A percentile compares a stretch with the other conserved stretches of the same genome.
Evolutionary conservation across 768 basidiomycete species (phyloP).

Genomic region (Trametes cubensis): DNA sequence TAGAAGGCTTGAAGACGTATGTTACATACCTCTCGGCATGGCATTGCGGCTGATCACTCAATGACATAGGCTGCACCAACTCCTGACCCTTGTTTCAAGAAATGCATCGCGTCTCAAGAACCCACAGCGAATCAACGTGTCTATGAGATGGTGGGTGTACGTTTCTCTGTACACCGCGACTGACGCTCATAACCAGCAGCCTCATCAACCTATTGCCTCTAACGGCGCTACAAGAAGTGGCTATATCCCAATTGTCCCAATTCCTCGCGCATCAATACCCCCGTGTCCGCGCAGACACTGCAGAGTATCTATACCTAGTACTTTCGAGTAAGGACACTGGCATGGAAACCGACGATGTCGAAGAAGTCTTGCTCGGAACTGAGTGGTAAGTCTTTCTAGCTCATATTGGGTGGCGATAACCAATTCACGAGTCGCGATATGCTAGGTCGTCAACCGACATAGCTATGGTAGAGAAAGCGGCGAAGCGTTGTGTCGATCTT

Average conservation of each 20-base stretch:
- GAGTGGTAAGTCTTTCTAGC: slow-evolving; percentile 62
- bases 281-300: slow-evolving; percentile 77
- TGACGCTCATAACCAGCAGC: slow-evolving; percentile 41
- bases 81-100: slow-evolving; percentile 60
- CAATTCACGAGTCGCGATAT: slow-evolving; percentile 16
- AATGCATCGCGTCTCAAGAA: slow-evolving; percentile 77
- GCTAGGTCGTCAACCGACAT: slow-evolving; percentile 56
- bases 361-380: slow-evolving; percentile 76
- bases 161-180: neutral
- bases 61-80: slow-evolving; percentile 48
- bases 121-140: slow-evolving; percentile 75
- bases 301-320: slow-evolving; percentile 80
- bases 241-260: slow-evolving; percentile 47
- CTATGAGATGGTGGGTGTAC: slow-evolving; percentile 77
- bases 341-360: slow-evolving; percentile 63
- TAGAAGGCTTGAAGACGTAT: slow-evolving; percentile 56
- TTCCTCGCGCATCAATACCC: slow-evolving; percentile 85
- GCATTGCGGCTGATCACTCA: neutral
- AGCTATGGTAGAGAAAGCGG: slow-evolving; percentile 42
- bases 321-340: slow-evolving; percentile 72
- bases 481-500: slow-evolving; percentile 44
- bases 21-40: slow-evolving; percentile 19
- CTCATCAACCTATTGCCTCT: slow-evolving; percentile 65
- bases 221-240: slow-evolving; percentile 46
- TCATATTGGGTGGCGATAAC: no score